Conservation (phyloP, 2,329 filamentous ascomycete species). For the Alternaria dauci region DNA sequence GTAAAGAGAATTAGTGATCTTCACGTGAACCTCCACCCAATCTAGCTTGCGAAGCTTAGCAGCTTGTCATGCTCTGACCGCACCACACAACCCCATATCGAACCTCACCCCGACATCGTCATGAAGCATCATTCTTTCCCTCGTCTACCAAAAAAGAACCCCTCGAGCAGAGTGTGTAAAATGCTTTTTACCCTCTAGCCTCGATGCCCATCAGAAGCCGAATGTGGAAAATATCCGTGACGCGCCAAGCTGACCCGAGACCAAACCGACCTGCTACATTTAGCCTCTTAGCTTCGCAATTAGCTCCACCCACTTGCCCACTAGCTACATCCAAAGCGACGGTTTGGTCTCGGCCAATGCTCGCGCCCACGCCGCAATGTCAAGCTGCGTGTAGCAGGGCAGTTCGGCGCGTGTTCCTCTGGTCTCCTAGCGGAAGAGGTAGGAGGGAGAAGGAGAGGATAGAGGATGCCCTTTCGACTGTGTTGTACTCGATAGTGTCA, state of each 20-base stretch:
- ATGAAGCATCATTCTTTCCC: background rate
- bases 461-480: background rate
- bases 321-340: background rate
- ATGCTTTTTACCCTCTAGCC: conserved; percentile 1
- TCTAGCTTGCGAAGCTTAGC: background rate
- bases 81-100: background rate
- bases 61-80: too few relatives aligned
- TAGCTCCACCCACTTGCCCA: conserved; percentile 1
- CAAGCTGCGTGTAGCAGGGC: background rate
- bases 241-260: background rate
- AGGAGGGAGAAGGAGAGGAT: background rate
- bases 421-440: background rate
- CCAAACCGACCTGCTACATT: conserved; percentile 12
- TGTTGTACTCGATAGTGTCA: background rate
- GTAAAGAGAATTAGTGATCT: background rate
- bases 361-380: background rate
- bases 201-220: background rate
- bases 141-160: background rate
- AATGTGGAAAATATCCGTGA: conserved; percentile 9
- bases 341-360: background rate
- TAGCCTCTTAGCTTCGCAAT: background rate
- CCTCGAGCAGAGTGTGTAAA: background rate
- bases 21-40: background rate
- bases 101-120: background rate
- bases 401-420: background rate